Percentiles rank a stretch among this genome's conserved stretches.
These are phyloP conservation scores for Tolypocladium capitatum DNA, from an alignment of 2,329 filamentous ascomycete genomes.

Conservation along the genomic window DNA sequence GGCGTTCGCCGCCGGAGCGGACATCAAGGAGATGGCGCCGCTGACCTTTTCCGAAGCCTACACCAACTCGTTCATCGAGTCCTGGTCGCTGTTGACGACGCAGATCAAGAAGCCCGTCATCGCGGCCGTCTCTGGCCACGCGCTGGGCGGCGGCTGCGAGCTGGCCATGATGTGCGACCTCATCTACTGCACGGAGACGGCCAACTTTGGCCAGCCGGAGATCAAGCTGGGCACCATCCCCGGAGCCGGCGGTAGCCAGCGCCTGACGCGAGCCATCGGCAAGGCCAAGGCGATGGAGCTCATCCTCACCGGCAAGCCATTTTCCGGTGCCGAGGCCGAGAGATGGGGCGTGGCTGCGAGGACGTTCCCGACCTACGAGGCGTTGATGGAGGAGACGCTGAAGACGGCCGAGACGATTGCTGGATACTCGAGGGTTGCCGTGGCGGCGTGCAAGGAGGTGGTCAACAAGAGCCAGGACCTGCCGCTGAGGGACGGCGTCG, in stretches of 20 bases:
- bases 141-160: constrained; percentile 90
- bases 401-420: constrained; percentile 85
- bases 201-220: constrained; percentile 93
- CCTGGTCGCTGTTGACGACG: constrained; percentile 77
- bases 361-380: constrained; percentile 67
- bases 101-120: constrained; percentile 88
- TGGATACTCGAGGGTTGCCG: constrained; percentile 70
- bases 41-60: constrained; percentile 84
- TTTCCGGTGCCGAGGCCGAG: constrained; percentile 72
- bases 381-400: constrained; percentile 67
- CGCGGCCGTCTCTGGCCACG: constrained; percentile 86
- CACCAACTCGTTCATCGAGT: constrained; percentile 82
- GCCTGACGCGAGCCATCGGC: constrained; percentile 69
- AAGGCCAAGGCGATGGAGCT: constrained; percentile 87
- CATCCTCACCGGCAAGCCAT: constrained; percentile 73
- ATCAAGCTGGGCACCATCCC: constrained; percentile 91
- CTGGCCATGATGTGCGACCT: constrained; percentile 96
- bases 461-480: constrained; percentile 98
- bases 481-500: constrained; percentile 74
- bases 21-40: constrained; percentile 98
- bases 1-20: constrained; percentile 89
- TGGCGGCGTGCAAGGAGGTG: constrained; percentile 90
- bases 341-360: constrained; percentile 83
- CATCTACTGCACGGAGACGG: constrained; percentile 72
- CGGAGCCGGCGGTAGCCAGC: constrained; percentile 81